phyloP scores from a whole-genome alignment of 164 flowering plant genomes.

The Piper longum region DNA sequence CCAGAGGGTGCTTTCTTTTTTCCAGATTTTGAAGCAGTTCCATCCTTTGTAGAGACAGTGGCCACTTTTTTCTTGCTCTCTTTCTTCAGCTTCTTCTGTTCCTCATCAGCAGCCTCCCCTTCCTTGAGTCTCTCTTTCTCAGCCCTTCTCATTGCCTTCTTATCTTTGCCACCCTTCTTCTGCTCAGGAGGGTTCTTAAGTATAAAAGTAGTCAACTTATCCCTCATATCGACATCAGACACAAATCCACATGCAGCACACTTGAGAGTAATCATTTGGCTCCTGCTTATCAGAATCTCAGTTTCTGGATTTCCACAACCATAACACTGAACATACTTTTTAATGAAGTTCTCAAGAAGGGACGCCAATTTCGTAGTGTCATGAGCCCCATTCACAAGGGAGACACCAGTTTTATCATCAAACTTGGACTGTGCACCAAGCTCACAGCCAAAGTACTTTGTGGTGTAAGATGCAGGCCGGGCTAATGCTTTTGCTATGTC shows the following conservation, averaged over 20 bases:
- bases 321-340: constrained; percentile 89
- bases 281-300: constrained; percentile 58
- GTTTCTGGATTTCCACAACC: constrained; percentile 96
- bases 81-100: constrained; percentile 55
- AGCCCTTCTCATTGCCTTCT: constrained; percentile 88
- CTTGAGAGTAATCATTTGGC: constrained; percentile 69
- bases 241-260: constrained; percentile 92
- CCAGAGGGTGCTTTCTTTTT: constrained; percentile 33
- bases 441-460: constrained; percentile 85
- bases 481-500: constrained; percentile 86
- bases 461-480: constrained; percentile 81
- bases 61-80: constrained; percentile 44
- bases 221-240: constrained; percentile 94
- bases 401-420: constrained; percentile 74
- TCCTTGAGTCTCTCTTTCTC: constrained; percentile 91
- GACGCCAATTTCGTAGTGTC: constrained; percentile 78
- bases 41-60: constrained; percentile 17
- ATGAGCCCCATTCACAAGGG: constrained; percentile 82
- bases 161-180: constrained; percentile 72
- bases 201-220: constrained; percentile 75
- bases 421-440: constrained; percentile 93
- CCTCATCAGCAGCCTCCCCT: constrained; percentile 88
- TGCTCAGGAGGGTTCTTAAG: constrained; percentile 79
- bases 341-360: constrained; percentile 79
- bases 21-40: constrained; percentile 9